Evolutionary conservation across 306 rosid genomes (phyloP), one percentile per base, ranked within the genome.

Genomic region (Astragalus membranaceus): DNA sequence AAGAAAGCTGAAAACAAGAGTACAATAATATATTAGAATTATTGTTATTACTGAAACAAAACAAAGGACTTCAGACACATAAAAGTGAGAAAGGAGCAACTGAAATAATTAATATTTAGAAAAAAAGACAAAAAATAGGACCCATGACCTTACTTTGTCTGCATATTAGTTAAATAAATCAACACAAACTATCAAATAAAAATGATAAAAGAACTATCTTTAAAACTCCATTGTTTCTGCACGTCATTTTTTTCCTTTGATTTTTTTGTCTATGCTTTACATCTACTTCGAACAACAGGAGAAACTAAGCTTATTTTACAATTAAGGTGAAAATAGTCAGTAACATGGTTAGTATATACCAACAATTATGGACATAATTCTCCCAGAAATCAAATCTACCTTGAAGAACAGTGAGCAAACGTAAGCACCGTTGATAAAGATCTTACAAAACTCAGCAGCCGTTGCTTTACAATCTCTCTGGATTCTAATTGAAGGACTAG

Each of bases 341-440:
- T 12, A 67, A 61, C 26, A 43, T 56, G 44, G 44, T 64, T 58
- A 55, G 62, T 20, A 0, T 30, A 60, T 64, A 49, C 30, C 43
- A 60, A 29, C 33, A 9, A 60, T 6, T 13, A 23, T 5, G 17
- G 5, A 60, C 56, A 66, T 60, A 61, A 54, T 30, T 49, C 36
- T 64, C 15, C 36, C 46, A 55, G 67, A 67, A 70, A 77, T 64
- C 5, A 76, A 55, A 57, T 86, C 48, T 61, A 94, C 98, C 97
- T 83, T 75, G 98, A 94, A 78, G 85, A 82, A 83, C 96, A 94
- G 85, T 82, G 85, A 72, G 98, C 98, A 77, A 87, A 81, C 49
- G 98, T 85, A 64, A 94, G 81, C 79, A 94, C 95, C 6, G 95
- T 88, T 14, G 98, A 90, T 82, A 94, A 76, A 1, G 98, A 90